Percentiles rank a stretch among this genome's conserved stretches.
Evolutionary conservation across 305 asterid species (phyloP).

Genomic region (Fraxinus dipetala): DNA sequence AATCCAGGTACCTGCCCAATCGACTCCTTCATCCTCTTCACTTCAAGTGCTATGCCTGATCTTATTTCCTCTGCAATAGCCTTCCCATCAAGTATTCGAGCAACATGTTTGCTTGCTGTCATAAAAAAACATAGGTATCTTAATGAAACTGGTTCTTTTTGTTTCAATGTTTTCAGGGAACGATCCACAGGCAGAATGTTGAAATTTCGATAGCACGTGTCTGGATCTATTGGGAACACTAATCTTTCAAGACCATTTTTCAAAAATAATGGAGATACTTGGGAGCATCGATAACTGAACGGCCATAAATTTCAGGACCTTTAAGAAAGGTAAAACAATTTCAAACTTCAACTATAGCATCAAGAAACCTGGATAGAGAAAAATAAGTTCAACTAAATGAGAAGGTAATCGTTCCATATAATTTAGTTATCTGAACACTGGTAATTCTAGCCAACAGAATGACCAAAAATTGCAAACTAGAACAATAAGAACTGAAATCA

Average conservation of each 20-base stretch:
- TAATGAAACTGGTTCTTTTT: slow-evolving; percentile 20
- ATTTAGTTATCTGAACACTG: not conserved
- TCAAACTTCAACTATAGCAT: not conserved
- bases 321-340: not conserved
- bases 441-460: not conserved
- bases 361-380: not conserved
- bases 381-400: slow-evolving; percentile 7
- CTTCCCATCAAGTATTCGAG: slow-evolving; percentile 66
- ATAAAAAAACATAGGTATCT: slow-evolving; percentile 20
- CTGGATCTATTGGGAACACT: not conserved
- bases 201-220: not conserved
- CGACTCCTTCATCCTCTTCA: slow-evolving; percentile 56
- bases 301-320: slow-evolving; percentile 8
- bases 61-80: slow-evolving; percentile 67
- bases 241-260: not conserved
- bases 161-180: slow-evolving; percentile 5
- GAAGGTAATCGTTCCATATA: not conserved
- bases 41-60: slow-evolving; percentile 62
- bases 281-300: not conserved
- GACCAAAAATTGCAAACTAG: not conserved
- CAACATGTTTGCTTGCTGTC: slow-evolving; percentile 39
- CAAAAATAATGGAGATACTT: slow-evolving; percentile 5
- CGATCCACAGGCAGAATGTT: not conserved
- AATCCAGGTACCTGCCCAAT: slow-evolving; percentile 72
- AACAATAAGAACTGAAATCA: not conserved